Base-by-base conservation (phyloP, 2,329 filamentous ascomycete species). In the Diplocarpon mali region DNA sequence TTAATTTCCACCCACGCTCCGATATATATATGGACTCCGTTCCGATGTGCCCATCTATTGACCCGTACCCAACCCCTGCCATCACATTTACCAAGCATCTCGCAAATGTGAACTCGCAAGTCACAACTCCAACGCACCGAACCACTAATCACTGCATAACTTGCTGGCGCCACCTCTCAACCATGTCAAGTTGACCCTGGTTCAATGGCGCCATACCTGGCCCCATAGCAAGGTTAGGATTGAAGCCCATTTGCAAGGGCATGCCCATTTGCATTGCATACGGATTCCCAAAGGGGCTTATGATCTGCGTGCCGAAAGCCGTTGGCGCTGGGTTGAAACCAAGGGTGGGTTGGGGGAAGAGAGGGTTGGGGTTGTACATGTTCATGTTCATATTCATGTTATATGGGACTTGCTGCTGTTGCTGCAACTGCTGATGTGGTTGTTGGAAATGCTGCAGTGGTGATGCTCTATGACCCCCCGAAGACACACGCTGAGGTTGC, bases 81-180 rank as follows among this genome's bases (percentile, higher is more conserved):
- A 24, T 24, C 20, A 24, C 20, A 24, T 24, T 24, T 24, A 24
- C 20, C 7, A 24, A 24, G 7, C 20, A 24, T 24, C 7, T 24
- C 20, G 7, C 20, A 24, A 24, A 4, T 24, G 20, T 24, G 20
- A 24, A 24, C 20, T 24, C 20, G 20, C 3, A 24, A 4, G 3
- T 24, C 20, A 24, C 3, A 24, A 7, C 20, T 7, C 20, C 7
- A 24, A 4, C 20, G 20, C 20, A 24, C 20, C 7, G 20, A 24
- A 3, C 20, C 20, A 7, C 7, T 7, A 24, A 24, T 41, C 34
- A 61, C 35, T 60, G 59, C 57, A 60, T 60, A 7, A 63, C 57
- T 35, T 60, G 61, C 48, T 62, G 60, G 36, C 61, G 57, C 61
- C 61, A 63, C 32, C 55, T 48, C 52, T 63, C 61, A 17, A 63